A percentile compares a stretch with the other conserved stretches of the same genome.
Evolutionary conservation across 306 rosid genomes (phyloP).

Genomic region (Vachellia collinsii): DNA sequence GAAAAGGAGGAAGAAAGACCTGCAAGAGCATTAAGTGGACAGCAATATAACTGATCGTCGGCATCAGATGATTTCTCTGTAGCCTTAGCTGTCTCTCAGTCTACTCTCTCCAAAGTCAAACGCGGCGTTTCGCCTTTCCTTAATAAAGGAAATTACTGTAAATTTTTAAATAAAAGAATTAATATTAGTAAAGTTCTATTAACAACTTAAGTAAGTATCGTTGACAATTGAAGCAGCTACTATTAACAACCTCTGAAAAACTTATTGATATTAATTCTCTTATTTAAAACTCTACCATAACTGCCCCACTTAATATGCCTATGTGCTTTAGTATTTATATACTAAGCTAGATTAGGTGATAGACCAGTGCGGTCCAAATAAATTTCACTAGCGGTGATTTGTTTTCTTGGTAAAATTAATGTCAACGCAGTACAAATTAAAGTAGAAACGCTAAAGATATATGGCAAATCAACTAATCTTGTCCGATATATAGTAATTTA

Average conservation of each 20-base stretch:
- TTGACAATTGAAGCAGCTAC: too few species aligned
- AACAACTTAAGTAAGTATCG: too few species aligned
- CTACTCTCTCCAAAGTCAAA: neutral
- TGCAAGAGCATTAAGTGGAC: neutral
- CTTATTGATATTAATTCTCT: too few species aligned
- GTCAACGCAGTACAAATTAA: neutral
- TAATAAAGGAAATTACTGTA: too few species aligned
- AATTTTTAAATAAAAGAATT: too few species aligned
- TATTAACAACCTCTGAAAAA: too few species aligned
- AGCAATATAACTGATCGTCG: too few species aligned
- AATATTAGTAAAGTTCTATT: too few species aligned
- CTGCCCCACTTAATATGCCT: too few species aligned
- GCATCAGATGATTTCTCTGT: neutral
- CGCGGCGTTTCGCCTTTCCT: neutral
- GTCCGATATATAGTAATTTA: too few species aligned
- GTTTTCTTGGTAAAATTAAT: neutral
- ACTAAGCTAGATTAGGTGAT: neutral
- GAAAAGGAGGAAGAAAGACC: neutral
- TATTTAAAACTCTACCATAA: too few species aligned
- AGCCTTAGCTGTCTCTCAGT: neutral
- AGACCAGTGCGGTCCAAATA: neutral
- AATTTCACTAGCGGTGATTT: neutral
- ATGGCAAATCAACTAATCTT: neutral
- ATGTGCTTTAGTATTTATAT: neutral
- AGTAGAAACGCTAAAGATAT: neutral